Evolutionary conservation across 495 filamentous ascomycete genomes (phyloP).

Genomic region (Evansstolkia leycettana): DNA sequence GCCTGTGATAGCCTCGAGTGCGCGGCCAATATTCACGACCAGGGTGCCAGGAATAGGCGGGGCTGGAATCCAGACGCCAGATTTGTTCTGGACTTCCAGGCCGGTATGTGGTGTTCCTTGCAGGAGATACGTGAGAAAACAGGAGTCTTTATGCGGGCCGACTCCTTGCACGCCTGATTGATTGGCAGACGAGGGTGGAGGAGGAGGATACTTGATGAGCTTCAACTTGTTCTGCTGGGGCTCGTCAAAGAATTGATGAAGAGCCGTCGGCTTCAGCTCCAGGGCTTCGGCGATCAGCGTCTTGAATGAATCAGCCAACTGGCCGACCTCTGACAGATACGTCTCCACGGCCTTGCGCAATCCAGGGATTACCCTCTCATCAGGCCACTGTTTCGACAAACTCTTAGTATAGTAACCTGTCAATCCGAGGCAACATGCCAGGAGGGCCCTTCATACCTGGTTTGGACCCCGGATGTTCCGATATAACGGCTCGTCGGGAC

Average conservation of each 20-base stretch:
- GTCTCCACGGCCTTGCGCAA: conserved; percentile 59
- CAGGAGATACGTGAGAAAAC: conserved; percentile 76
- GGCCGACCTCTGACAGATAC: conserved; percentile 65
- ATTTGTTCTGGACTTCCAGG: conserved; percentile 80
- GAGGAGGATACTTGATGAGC: conserved; percentile 75
- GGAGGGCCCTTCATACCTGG: conserved; percentile 16
- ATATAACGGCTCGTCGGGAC: conserved; percentile 53
- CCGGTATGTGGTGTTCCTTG: conserved; percentile 72
- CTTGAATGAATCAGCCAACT: conserved; percentile 64
- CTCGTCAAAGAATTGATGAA: conserved; percentile 69
- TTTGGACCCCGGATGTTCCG: conserved; percentile 75
- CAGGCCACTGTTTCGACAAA: no score
- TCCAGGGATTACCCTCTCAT: conserved; percentile 46
- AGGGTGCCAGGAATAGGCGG: conserved; percentile 40
- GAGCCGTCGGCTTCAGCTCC: conserved; percentile 56
- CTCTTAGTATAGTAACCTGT: conserved; percentile 21
- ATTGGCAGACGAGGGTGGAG: conserved; percentile 30
- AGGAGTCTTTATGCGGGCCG: conserved; percentile 89
- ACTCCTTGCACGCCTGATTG: conserved; percentile 52
- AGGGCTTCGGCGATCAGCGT: conserved; percentile 79
- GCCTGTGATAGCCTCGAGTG: conserved; percentile 78
- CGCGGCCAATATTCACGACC: conserved; percentile 89
- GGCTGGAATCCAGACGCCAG: conserved; percentile 64
- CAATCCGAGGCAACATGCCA: neutral
- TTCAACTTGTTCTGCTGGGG: conserved; percentile 82